phyloP scores from a whole-genome alignment of 164 flowering plant genomes.

The Chloranthus sessilifolius region DNA sequence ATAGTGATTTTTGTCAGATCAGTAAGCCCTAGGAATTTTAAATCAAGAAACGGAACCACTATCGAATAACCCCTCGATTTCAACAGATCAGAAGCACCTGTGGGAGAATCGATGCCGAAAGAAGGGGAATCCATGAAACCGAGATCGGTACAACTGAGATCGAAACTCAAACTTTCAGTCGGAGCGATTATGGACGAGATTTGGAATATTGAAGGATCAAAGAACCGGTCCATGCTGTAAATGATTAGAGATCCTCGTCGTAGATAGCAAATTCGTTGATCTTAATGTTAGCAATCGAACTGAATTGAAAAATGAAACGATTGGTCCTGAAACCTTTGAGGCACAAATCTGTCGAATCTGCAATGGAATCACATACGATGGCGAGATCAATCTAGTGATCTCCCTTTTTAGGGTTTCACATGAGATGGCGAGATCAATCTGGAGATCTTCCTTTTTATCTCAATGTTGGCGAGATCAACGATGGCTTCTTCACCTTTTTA shows the following conservation, averaged over 20 bases:
- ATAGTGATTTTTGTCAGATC: conserved; percentile 32
- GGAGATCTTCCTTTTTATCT: too few species aligned
- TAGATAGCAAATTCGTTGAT: conserved; percentile 25
- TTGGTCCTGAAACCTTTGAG: too few species aligned
- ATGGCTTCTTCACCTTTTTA: too few species aligned
- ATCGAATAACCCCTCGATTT: conserved; percentile 37
- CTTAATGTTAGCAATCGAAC: conserved; percentile 36
- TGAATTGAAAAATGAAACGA: too few species aligned
- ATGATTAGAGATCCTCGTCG: conserved; percentile 35
- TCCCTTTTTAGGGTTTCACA: too few species aligned
- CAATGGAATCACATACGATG: too few species aligned
- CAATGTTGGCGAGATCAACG: too few species aligned
- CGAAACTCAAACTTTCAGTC: background rate
- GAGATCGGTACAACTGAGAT: conserved; percentile 4
- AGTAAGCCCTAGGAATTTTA: conserved; percentile 30
- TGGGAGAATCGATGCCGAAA: conserved; percentile 9
- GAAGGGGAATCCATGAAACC: background rate
- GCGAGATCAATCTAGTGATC: too few species aligned
- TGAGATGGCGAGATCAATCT: too few species aligned
- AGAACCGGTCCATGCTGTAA: conserved; percentile 38
- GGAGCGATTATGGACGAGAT: conserved; percentile 6
- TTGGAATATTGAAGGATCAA: conserved; percentile 25
- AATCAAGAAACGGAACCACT: conserved; percentile 51
- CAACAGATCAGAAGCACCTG: conserved; percentile 21
- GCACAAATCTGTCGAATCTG: too few species aligned